Conservation (phyloP, 768 basidiomycete genomes). For the Fomitopsis serialis region DNA sequence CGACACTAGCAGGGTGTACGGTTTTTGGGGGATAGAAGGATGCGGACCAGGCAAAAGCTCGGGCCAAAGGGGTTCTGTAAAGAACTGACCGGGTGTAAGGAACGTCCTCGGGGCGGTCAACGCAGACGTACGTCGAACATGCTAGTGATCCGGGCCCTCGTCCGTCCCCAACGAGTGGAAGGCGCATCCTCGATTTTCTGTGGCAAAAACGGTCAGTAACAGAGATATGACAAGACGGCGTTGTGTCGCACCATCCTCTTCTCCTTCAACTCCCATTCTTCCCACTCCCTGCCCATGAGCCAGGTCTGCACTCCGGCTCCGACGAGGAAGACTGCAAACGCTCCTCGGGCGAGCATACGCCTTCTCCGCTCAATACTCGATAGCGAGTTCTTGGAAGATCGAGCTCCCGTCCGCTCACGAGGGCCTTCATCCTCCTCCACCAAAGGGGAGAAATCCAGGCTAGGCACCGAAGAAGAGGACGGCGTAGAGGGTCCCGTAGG, state of each 20-base stretch:
- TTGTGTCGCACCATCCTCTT: conserved; percentile 66
- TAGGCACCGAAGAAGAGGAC: conserved; percentile 8
- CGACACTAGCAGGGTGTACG: conserved; percentile 87
- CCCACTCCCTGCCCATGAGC: conserved; percentile 78
- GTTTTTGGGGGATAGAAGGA: conserved; percentile 78
- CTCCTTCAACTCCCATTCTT: conserved; percentile 58
- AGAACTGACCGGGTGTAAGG: conserved; percentile 48
- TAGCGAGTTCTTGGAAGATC: conserved; percentile 71
- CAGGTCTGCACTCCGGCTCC: conserved; percentile 53
- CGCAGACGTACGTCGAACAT: conserved; percentile 58
- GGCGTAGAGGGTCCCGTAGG: conserved; percentile 3
- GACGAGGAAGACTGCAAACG: conserved; percentile 46
- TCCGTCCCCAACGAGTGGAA: conserved; percentile 59
- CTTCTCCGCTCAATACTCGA: conserved; percentile 75
- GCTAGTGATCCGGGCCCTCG: conserved; percentile 53
- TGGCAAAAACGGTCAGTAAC: not conserved
- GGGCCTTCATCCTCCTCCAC: conserved; percentile 35
- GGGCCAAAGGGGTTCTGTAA: conserved; percentile 90
- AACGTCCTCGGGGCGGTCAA: not conserved
- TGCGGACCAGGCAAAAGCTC: conserved; percentile 87
- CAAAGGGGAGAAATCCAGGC: conserved; percentile 14
- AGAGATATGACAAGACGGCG: conserved; percentile 19
- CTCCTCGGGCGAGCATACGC: conserved; percentile 47
- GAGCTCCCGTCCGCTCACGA: conserved; percentile 63
- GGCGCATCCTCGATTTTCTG: conserved; percentile 58